Evolutionary conservation across 2,329 filamentous ascomycete genomes (phyloP).

Genomic region (Beauveria brongniartii): DNA sequence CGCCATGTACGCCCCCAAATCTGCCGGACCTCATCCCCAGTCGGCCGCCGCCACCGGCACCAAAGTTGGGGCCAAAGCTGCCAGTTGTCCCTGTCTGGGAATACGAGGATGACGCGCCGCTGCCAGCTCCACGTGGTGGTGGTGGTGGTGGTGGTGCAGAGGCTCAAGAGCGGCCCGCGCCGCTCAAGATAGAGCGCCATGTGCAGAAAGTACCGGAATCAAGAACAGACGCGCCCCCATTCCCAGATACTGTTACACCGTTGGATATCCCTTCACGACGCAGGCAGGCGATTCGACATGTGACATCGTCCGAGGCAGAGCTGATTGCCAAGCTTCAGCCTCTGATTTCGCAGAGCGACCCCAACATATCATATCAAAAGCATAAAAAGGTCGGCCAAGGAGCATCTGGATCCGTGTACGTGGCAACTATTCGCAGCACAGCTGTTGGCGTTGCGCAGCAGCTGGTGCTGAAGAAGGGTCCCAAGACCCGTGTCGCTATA

Average conservation of each 20-base stretch:
- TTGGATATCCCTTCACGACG: constrained; percentile 3
- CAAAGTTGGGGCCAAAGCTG: background rate
- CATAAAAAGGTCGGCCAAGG: constrained; percentile 99
- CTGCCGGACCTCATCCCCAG: background rate
- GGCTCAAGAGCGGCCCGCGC: background rate
- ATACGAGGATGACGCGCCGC: background rate
- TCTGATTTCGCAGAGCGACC: constrained; percentile 90
- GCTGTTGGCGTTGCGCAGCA: constrained; percentile 76
- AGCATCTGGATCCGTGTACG: constrained; percentile 97
- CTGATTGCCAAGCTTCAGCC: constrained; percentile 94
- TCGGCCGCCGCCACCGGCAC: background rate
- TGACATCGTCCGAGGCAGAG: constrained; percentile 87
- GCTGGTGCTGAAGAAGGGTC: constrained; percentile 69
- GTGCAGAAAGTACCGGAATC: background rate
- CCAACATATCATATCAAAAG: constrained; percentile 91
- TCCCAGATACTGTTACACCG: background rate
- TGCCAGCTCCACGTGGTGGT: background rate
- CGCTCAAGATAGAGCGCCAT: background rate
- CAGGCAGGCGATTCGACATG: constrained; percentile 4
- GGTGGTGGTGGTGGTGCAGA: background rate
- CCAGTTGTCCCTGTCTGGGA: background rate
- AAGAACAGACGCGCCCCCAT: background rate
- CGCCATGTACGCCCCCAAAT: background rate
- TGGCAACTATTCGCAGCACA: constrained; percentile 86
- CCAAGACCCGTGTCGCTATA: constrained; percentile 86